A percentile compares a stretch with the other conserved stretches of the same genome.
These are phyloP conservation scores for Cutaneotrichosporon sp. DNA, from an alignment of 1,284 basidiomycete species.

Conservation along the genomic window DNA sequence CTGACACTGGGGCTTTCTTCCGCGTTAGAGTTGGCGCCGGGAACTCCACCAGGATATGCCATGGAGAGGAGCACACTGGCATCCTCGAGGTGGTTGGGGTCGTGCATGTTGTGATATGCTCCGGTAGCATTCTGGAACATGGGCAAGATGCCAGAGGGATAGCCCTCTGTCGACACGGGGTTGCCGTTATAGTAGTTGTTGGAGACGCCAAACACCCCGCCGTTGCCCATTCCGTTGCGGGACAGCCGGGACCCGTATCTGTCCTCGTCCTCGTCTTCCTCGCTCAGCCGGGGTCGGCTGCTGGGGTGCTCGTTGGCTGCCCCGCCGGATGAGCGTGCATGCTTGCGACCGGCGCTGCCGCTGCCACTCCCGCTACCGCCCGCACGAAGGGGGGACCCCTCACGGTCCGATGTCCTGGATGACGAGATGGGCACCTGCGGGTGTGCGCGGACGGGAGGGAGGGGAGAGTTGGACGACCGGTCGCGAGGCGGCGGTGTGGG, in stretches of 20 bases:
- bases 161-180: conserved; percentile 25
- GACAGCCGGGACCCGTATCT: conserved; percentile 28
- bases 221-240: conserved; percentile 37
- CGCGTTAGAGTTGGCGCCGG: conserved; percentile 8
- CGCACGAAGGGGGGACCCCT: conserved; percentile 27
- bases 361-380: conserved; percentile 3
- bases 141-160: conserved; percentile 39
- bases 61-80: conserved; percentile 47
- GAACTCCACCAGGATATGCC: conserved; percentile 43
- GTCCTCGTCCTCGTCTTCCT: conserved; percentile 32
- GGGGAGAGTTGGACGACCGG: conserved; percentile 36
- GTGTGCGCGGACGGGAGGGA: conserved; percentile 31
- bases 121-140: conserved; percentile 34
- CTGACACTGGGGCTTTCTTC: conserved; percentile 25
- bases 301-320: conserved; percentile 7
- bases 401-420: conserved; percentile 36
- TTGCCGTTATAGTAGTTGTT: conserved; percentile 24
- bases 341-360: conserved; percentile 23
- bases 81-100: conserved; percentile 46
- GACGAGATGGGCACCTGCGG: conserved; percentile 42
- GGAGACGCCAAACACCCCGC: conserved; percentile 31
- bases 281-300: conserved; percentile 8
- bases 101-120: conserved; percentile 32
- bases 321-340: conserved; percentile 16
- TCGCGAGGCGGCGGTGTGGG: conserved; percentile 44